Evolutionary conservation across 2,329 filamentous ascomycete genomes (phyloP), one percentile per base, ranked within the genome.

Genomic region (Aspergillus sp.): DNA sequence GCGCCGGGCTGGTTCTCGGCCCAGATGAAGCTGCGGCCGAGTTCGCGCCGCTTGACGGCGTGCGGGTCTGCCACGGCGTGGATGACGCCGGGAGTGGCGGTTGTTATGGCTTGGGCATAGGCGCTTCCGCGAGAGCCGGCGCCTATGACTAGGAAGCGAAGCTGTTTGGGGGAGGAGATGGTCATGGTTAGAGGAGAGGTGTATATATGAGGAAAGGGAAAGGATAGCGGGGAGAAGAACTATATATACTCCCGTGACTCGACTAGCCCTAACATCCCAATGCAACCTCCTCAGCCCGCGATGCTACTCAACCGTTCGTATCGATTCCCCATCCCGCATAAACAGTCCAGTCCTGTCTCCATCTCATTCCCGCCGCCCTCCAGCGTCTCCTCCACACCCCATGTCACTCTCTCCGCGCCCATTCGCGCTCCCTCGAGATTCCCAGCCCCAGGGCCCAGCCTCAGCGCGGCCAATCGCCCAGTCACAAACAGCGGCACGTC

Each of bases 61-160:
- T 85, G 68, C 0, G 88, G 86, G 47, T 96, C 91, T 14, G 82
- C 86, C 11, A 98, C 75, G 15, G 83, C 83, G 14, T 72, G 74
- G 38, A 96, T 74, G 19, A 79, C 54, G 4, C 80, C 84, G 42
- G 77, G 72, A 38, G 74, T 79, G 12, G 74, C 75, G 11, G 69
- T 66, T n/a, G 64, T 58, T 6, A 86, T 77, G 32, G 80, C 80
- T 37, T 69, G 67, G 19, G 80, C 82, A 54, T 93, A 93, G 17
- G 76, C 73, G 32, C 73, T 71, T 10, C 86, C 86, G 22, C 86
- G 78, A 29, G 81, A 84, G 20, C 86, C 86, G 5, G 84, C 86
- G 13, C 86, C 86, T 45, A 93, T 79, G 49, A 93, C 73, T 34
- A 93, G 69, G 49, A 93, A 75, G 31, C 80, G 75, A 3, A 78